These are phyloP conservation scores for Coccomyxa sp. DNA, from an alignment of 139 green algal species.

Conservation along the genomic window DNA sequence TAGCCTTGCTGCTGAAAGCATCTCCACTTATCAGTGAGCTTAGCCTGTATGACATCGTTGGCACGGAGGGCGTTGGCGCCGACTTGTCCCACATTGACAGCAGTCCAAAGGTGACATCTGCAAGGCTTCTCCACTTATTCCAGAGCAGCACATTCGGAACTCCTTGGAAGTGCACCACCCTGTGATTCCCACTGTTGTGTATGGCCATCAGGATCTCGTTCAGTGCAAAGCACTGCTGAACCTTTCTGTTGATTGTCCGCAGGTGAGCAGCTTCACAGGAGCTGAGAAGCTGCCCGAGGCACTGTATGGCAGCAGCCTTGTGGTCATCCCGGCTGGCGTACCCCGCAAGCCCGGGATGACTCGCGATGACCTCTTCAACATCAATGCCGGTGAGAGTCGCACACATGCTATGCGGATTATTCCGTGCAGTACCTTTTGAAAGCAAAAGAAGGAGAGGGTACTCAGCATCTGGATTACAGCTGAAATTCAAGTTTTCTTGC, in stretches of 20 bases:
- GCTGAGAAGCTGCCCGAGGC: constrained; percentile 66
- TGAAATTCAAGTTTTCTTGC: too few relatives aligned
- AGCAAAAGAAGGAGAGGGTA: neutral
- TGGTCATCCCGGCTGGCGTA: constrained; percentile 97
- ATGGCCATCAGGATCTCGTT: neutral
- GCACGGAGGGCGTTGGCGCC: constrained; percentile 84
- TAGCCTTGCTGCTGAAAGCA: constrained; percentile 87
- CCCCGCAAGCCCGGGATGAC: constrained; percentile 97
- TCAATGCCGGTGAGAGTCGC: constrained; percentile 70
- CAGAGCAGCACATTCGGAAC: neutral
- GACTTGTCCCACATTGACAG: constrained; percentile 95
- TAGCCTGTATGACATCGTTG: constrained; percentile 93
- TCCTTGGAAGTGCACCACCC: neutral
- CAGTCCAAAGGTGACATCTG: constrained; percentile 48
- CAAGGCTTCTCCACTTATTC: neutral
- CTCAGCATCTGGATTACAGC: too few relatives aligned
- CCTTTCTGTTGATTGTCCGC: neutral
- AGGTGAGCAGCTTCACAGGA: constrained; percentile 73
- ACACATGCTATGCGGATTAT: neutral
- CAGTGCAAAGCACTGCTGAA: neutral
- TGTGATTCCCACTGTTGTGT: neutral
- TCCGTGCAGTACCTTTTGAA: neutral
- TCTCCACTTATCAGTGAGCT: constrained; percentile 78
- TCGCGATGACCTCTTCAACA: constrained; percentile 98
- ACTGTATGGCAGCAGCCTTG: constrained; percentile 71